phyloP scores from a whole-genome alignment of 495 filamentous ascomycete genomes.

The Venustampulla echinocandica region DNA sequence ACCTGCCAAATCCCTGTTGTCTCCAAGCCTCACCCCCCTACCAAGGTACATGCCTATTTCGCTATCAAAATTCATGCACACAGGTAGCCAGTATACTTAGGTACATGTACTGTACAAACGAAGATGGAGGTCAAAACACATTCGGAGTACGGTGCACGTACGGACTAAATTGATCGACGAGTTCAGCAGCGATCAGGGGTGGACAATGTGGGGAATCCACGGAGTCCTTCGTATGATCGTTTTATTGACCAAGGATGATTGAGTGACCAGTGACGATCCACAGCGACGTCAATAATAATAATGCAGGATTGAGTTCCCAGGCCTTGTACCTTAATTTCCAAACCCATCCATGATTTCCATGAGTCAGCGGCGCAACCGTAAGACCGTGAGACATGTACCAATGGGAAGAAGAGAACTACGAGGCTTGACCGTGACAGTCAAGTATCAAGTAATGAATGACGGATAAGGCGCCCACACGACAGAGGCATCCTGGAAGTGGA shows the following conservation, averaged over 20 bases:
- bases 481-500: not conserved
- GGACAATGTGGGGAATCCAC: not conserved
- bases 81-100: not conserved
- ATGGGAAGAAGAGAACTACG: not conserved
- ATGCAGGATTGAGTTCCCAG: constrained; percentile 1
- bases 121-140: no score
- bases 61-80: not conserved
- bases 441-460: not conserved
- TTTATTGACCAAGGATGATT: not conserved
- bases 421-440: not conserved
- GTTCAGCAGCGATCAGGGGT: not conserved
- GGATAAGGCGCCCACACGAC: constrained; percentile 4
- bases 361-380: constrained; percentile 3
- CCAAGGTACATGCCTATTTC: not conserved
- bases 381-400: not conserved
- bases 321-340: constrained; percentile 1
- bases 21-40: no score
- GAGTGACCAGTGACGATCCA: not conserved
- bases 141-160: not conserved
- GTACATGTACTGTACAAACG: no score
- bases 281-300: no score
- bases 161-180: not conserved
- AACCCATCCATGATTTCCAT: not conserved
- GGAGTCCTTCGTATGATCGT: not conserved
- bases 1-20: no score